Percentiles rank a stretch among this genome's conserved stretches.
These are phyloP conservation scores for Pleoardoris graminearum DNA, from an alignment of 2,329 filamentous ascomycete genomes.

Conservation along the genomic window DNA sequence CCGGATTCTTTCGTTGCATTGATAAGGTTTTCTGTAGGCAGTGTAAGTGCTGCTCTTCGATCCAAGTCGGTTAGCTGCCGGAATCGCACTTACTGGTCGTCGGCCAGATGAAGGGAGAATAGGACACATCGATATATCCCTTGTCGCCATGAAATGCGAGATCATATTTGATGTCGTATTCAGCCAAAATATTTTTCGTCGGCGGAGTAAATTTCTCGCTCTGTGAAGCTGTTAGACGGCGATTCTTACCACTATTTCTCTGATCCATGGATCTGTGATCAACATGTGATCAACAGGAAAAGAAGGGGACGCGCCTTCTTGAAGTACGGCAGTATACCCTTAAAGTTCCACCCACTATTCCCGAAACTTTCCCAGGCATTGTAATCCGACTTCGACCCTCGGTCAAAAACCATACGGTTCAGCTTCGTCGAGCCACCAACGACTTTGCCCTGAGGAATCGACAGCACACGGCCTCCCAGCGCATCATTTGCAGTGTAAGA, in stretches of 20 bases:
- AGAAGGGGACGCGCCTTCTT: too few relatives aligned
- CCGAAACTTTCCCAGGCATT: constrained; percentile 34
- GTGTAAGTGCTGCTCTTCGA: not conserved
- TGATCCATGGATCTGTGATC: too few relatives aligned
- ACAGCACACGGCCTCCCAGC: constrained; percentile 17
- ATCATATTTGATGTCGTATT: constrained; percentile 25
- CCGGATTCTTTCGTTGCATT: constrained; percentile 19
- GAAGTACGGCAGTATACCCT: constrained; percentile 30
- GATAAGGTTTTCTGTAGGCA: constrained; percentile 21
- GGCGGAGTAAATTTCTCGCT: constrained; percentile 27
- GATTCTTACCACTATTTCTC: not conserved
- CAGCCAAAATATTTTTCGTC: constrained; percentile 17
- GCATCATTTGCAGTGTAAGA: constrained; percentile 19
- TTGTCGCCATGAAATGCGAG: constrained; percentile 17
- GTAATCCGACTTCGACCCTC: constrained; percentile 34
- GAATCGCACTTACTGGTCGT: constrained; percentile 20
- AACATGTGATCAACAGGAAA: too few relatives aligned
- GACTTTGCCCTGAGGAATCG: constrained; percentile 23
- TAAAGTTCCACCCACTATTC: constrained; percentile 34
- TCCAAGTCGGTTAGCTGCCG: not conserved
- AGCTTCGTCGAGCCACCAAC: constrained; percentile 37
- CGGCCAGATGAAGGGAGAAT: constrained; percentile 27
- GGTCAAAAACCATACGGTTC: constrained; percentile 46
- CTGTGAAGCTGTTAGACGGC: constrained; percentile 14
- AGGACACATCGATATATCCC: constrained; percentile 25